These are phyloP conservation scores for Dendrocalamus latiflorus DNA, from an alignment of 202 grass and related monocot genomes.

Conservation along the genomic window DNA sequence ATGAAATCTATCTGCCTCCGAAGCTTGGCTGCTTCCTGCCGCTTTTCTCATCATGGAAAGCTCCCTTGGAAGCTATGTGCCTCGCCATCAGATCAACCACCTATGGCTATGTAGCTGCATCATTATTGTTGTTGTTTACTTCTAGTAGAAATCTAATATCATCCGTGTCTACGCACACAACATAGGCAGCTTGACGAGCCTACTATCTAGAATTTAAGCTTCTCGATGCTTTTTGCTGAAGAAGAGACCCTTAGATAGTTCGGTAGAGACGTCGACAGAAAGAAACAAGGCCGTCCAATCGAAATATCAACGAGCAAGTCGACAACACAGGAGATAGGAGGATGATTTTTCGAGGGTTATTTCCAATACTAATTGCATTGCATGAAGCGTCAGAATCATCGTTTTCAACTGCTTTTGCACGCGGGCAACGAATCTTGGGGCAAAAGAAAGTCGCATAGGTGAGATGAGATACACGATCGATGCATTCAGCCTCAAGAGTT, in stretches of 20 bases:
- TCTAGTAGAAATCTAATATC: neutral
- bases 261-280: too few species aligned
- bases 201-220: too few species aligned
- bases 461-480: neutral
- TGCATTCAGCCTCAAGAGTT: neutral
- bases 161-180: neutral
- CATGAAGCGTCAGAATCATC: neutral
- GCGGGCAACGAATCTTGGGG: neutral
- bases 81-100: neutral
- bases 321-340: neutral
- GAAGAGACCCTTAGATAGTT: neutral
- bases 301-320: neutral
- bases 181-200: neutral
- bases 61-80: conserved; percentile 20
- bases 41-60: conserved; percentile 49
- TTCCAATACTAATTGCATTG: neutral
- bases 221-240: too few species aligned
- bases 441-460: neutral
- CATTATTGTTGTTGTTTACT: neutral
- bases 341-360: neutral
- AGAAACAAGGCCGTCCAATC: neutral
- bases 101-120: neutral
- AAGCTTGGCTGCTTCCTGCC: neutral
- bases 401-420: neutral
- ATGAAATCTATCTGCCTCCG: neutral